Conservation (phyloP, 495 filamentous ascomycete genomes). For the Platismatia glauca region DNA sequence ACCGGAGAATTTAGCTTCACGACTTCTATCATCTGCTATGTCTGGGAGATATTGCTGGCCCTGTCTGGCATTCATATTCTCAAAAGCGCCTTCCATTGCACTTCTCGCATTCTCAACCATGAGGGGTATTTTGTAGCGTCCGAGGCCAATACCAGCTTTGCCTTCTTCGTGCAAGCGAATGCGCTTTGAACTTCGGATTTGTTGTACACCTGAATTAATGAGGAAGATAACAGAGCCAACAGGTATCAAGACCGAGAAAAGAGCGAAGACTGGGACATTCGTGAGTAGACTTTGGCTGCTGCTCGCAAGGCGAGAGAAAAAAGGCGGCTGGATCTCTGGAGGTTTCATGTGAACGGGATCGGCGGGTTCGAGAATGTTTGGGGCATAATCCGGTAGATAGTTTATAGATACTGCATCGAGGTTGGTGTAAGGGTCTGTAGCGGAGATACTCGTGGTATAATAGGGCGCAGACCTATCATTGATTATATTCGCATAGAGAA, state of each 20-base stretch:
- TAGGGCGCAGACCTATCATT: slow-evolving; percentile 74
- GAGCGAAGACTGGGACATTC: slow-evolving; percentile 48
- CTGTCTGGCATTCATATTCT: slow-evolving; percentile 56
- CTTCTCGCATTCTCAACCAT: slow-evolving; percentile 58
- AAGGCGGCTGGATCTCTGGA: slow-evolving; percentile 29
- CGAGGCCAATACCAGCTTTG: slow-evolving; percentile 51
- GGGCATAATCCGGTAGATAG: slow-evolving; percentile 63
- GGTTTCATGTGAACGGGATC: slow-evolving; percentile 46
- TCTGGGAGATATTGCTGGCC: slow-evolving; percentile 52
- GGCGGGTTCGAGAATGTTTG: slow-evolving; percentile 64
- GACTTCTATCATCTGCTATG: slow-evolving; percentile 28
- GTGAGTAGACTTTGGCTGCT: slow-evolving; percentile 29
- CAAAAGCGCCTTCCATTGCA: slow-evolving; percentile 64
- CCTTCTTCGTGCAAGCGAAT: slow-evolving; percentile 70
- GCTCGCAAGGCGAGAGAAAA: slow-evolving; percentile 26
- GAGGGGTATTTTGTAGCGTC: slow-evolving; percentile 66
- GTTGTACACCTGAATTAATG: slow-evolving; percentile 66
- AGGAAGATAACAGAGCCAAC: slow-evolving; percentile 62
- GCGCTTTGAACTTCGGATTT: slow-evolving; percentile 57
- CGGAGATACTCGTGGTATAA: slow-evolving; percentile 71
- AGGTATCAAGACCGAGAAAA: slow-evolving; percentile 57
- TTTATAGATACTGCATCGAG: slow-evolving; percentile 57
- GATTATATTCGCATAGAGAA: slow-evolving; percentile 72
- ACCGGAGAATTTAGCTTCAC: not conserved
- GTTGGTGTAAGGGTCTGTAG: slow-evolving; percentile 63